A percentile compares a stretch with the other conserved stretches of the same genome.
These are phyloP conservation scores for Cudoniella acicularis DNA, from an alignment of 495 filamentous ascomycete genomes.

Conservation along the genomic window DNA sequence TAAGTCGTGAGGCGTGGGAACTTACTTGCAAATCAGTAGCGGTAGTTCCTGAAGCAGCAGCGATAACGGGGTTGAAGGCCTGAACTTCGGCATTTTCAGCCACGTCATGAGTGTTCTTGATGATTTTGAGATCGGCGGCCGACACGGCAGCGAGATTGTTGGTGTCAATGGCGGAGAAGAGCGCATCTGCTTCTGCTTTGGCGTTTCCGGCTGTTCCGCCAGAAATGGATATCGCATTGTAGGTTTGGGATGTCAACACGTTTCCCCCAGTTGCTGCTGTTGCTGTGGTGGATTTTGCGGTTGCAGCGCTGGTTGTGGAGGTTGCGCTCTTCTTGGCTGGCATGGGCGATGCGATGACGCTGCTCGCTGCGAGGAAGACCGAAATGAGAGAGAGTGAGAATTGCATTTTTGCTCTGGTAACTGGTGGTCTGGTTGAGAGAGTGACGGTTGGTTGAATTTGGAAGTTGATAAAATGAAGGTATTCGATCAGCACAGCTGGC, in stretches of 20 bases:
- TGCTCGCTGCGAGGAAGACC: background rate
- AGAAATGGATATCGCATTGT: conserved; percentile 21
- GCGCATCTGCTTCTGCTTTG: conserved; percentile 15
- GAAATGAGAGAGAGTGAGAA: background rate
- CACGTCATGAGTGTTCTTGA: conserved; percentile 19
- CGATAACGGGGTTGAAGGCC: conserved; percentile 20
- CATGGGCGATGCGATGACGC: background rate
- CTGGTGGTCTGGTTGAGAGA: background rate
- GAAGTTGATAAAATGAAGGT: background rate
- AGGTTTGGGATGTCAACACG: conserved; percentile 10
- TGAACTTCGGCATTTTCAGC: conserved; percentile 14
- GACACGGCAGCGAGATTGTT: conserved; percentile 2
- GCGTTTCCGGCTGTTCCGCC: conserved; percentile 17
- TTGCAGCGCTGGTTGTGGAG: background rate
- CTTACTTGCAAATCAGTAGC: conserved; percentile 11
- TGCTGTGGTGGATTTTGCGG: background rate
- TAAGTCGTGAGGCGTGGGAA: background rate
- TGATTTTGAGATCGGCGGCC: conserved; percentile 6
- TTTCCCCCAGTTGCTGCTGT: background rate
- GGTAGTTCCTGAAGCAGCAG: conserved; percentile 15
- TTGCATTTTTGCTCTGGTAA: background rate
- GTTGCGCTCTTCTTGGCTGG: background rate
- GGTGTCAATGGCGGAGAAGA: conserved; percentile 10
- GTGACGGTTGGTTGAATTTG: background rate
- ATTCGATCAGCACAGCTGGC: background rate